Base-by-base conservation (phyloP, 2,329 filamentous ascomycete species). In the Penicillium occitanis region DNA sequence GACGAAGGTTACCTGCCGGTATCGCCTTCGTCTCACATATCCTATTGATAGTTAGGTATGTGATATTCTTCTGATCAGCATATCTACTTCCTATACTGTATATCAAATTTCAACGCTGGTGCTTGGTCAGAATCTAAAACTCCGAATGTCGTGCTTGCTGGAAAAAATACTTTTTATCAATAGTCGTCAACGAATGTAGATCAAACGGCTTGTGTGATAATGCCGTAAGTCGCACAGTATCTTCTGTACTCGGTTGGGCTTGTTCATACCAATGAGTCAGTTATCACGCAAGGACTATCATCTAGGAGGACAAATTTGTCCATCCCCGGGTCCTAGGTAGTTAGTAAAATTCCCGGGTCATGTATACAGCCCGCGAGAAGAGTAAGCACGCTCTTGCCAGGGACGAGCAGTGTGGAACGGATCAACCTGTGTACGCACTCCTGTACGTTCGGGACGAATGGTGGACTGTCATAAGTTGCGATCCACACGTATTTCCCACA, bases 401-500 rank as follows among this genome's bases (percentile, higher is more conserved):
- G n/a, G 30, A 35, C 30, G 13, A 57, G 30, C 30, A 57, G 22
- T 57, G 28, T 22, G 30, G 30, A 33, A 57, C 30, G n/a, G 28
- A 35, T 57, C n/a, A 37, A 22, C 51, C 28, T 57, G 30, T 22
- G 30, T 57, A 37, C 51, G 51, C n/a, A 37, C 51, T 57, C 51
- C 17, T 55, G 51, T 35, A 35, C 4, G 10, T n/a, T 57, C 30
- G 4, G 50, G 30, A 17, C 51, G 51, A 57, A 57, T 57, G 51
- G 22, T 22, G 17, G 25, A 22, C 51, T 57, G 51, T 22, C 51
- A 22, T 37, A 22, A 57, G 51, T 35, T 14, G 30, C 10, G 51
- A 57, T 57, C 51, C 51, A 57, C 30, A 17, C 37, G 5, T 57
- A 57, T 57, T 37, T 57, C n/a, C 28, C 51, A 35, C 51, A 14